Evolutionary conservation across 306 rosid species (phyloP), one percentile per base, ranked within the genome.

Genomic region (Casuarina cunninghamiana): DNA sequence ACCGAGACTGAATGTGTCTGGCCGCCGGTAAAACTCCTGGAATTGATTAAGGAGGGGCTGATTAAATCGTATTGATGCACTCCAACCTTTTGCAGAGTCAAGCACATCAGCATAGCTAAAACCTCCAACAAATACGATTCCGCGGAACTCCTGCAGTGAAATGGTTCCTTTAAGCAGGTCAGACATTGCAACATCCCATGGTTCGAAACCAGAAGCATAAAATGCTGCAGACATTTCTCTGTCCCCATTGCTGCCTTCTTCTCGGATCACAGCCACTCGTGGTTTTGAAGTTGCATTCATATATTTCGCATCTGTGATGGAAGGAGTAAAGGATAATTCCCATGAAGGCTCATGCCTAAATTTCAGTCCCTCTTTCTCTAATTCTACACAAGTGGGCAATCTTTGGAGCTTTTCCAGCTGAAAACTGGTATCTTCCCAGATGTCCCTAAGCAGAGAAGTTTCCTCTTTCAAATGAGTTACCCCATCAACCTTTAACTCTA

Each of bases 191-290:
- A 94, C 73, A 84, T 94, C 97, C 97, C 98, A 91, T 11, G 98
- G 94, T 45, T 90, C 94, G 72, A 91, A 94, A 77, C 97, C 94
- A 50, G 96, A 84, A 5, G 93, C 89, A 69, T 88, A 78, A 86
- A 94, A 90, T 1, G 96, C 96, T n/a, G 94, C 97, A 74, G 98
- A 85, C 98, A 94, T 94, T 87, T 94, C 97, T 74, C 94, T 80
- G 66, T 94, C 97, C 61, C 98, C 98, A 35, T 94, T 94, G 91
- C 96, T 91, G 39, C 97, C 98, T 89, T 94, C 97, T 88, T 93
- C 98, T 81, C 96, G 89, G 66, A 91, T 88, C 85, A 93, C 89
- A 5, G 97, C 98, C 78, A 93, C 94, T 74, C 88, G 90, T 16
- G 97, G 98, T 82, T 91, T 93, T 21, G 51, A 42, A 49, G 88